Evolutionary conservation across 805 yeast species (phyloP), one percentile per base, ranked within the genome.

Genomic region (Zygotorulaspora danielsina): DNA sequence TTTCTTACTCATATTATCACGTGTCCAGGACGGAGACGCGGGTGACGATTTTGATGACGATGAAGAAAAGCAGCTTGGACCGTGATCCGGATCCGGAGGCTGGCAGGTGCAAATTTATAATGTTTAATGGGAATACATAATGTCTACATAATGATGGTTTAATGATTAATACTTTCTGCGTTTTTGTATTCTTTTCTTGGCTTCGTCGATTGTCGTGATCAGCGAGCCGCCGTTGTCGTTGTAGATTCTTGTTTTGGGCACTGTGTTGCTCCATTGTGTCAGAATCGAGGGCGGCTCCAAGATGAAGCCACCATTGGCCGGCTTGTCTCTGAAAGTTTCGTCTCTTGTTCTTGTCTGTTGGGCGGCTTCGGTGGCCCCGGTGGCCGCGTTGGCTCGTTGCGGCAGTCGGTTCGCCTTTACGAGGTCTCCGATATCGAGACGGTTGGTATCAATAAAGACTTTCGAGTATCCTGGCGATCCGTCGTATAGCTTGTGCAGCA

Each of bases 381-480:
- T 18, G 15, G 28, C 31, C 10, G 28, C 42, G 39, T 57, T 57
- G 9, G 61, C 63, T 12, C 63, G 51, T 34, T 55, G 61, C 3
- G 63, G 63, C 21, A 52, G 40, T 15, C 45, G 42, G 13, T 49
- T 41, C 10, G 48, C 29, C n/a, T 41, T 39, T 8, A 56, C 51
- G 12, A 49, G 36, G 29, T 53, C 57, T 4, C 60, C 62, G n/a
- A 54, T 49, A 36, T 57, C 62, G 13, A 53, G 44, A 15, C 64
- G 39, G 27, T 55, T 52, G 3, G 42, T 40, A 2, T 45, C 47
- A 9, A 49, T 38, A 38, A 59, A 61, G 5, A 59, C 53, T 22
- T 56, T 55, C 19, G 53, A 49, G 46, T 50, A 59, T 1, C 61
- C 63, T 1, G 65, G 64, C 0, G 63, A 55, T 10, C 58, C 57